phyloP scores from a whole-genome alignment of 345 rosid species.

The Rubroshorea leprosula region DNA sequence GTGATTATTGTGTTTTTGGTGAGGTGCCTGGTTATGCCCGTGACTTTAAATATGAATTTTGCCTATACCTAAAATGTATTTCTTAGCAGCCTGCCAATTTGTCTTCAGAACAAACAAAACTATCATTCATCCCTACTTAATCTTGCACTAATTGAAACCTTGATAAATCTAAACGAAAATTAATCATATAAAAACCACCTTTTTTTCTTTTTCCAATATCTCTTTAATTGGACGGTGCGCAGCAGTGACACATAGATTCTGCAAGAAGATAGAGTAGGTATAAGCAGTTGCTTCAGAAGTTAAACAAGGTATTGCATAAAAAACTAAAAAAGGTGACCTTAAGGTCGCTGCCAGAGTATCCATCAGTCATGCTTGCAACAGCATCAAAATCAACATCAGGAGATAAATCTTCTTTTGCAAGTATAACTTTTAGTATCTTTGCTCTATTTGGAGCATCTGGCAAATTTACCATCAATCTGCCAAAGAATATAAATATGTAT shows the following conservation, averaged over 20 bases:
- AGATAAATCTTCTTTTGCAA: slow-evolving; percentile 77
- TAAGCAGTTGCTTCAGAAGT: slow-evolving; percentile 6
- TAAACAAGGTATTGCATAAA: not conserved
- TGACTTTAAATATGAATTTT: no score
- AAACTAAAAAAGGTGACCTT: slow-evolving; percentile 40
- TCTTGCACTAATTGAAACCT: not conserved
- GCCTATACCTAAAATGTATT: no score
- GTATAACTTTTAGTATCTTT: slow-evolving; percentile 66
- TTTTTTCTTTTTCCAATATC: slow-evolving; percentile 76
- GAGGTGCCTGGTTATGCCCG: no score
- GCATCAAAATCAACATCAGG: slow-evolving; percentile 66
- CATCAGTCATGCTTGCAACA: slow-evolving; percentile 72
- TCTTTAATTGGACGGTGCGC: slow-evolving; percentile 87
- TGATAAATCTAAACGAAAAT: no score
- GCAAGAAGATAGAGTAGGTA: slow-evolving; percentile 17
- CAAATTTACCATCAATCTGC: slow-evolving; percentile 82
- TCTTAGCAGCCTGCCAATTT: no score
- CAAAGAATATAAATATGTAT: slow-evolving; percentile 13
- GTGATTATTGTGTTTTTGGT: no score
- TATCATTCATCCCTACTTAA: no score
- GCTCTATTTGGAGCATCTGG: slow-evolving; percentile 86
- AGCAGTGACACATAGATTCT: slow-evolving; percentile 85
- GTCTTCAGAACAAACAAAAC: no score
- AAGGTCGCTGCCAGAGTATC: slow-evolving; percentile 92
- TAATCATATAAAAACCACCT: slow-evolving; percentile 29